These are phyloP conservation scores for Botrytis galanthina DNA, from an alignment of 2,329 filamentous ascomycete genomes.

Conservation along the genomic window DNA sequence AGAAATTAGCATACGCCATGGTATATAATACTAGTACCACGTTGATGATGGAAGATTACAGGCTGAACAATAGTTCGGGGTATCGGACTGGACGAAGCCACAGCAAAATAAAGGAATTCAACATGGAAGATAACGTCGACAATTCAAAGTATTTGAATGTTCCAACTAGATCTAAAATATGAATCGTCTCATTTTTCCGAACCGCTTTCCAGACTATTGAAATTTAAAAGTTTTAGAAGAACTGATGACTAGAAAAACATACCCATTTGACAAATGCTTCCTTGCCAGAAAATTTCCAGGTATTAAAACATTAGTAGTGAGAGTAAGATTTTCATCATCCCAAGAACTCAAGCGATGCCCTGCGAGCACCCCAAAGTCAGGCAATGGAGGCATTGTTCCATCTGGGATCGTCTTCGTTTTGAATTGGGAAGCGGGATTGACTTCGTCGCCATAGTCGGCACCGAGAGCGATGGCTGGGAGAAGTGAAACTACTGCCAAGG, in stretches of 20 bases:
- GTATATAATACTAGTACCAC: not conserved
- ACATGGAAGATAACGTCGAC: not conserved
- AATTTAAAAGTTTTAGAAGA: not conserved
- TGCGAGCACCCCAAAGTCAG: conserved; percentile 15
- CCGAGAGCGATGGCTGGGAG: not conserved
- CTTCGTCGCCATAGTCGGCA: conserved; percentile 16
- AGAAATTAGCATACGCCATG: not conserved
- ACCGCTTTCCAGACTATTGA: not conserved
- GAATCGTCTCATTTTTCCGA: not conserved
- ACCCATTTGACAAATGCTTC: conserved; percentile 26
- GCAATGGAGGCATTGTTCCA: conserved; percentile 13
- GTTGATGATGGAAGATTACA: not conserved
- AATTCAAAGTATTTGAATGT: not conserved
- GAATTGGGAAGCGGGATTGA: conserved; percentile 21
- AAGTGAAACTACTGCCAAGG: not conserved
- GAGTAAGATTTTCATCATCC: conserved; percentile 10
- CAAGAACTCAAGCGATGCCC: conserved; percentile 11
- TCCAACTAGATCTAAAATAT: not conserved
- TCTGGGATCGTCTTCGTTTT: conserved; percentile 23
- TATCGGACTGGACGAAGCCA: not conserved
- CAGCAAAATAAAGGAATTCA: too few relatives aligned
- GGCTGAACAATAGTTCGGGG: not conserved
- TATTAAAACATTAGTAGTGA: conserved; percentile 20
- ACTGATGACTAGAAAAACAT: conserved; percentile 7
- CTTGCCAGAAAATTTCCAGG: conserved; percentile 24